A percentile compares a stretch with the other conserved stretches of the same genome.
Conservation (phyloP, 108 stramenopile species). For the Pseudonitzschia multistriata region DNA sequence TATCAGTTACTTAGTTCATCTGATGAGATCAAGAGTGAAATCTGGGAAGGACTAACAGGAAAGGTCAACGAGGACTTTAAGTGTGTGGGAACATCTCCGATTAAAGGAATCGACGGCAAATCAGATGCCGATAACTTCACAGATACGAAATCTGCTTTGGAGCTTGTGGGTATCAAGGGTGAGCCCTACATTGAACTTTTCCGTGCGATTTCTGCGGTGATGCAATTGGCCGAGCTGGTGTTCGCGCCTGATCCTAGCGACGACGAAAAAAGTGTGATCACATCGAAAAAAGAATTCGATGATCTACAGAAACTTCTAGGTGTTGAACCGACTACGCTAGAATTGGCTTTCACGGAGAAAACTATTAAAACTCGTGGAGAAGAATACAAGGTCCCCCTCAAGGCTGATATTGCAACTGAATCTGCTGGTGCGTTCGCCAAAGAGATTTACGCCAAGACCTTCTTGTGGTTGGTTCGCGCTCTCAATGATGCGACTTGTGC, state of each 20-base stretch:
- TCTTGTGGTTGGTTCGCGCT: constrained; percentile 79
- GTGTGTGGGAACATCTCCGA: constrained; percentile 54
- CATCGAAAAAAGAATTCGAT: constrained; percentile 52
- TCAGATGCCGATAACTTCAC: constrained; percentile 69
- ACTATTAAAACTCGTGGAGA: constrained; percentile 74
- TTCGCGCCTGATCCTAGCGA: constrained; percentile 70
- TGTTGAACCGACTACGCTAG: constrained; percentile 36
- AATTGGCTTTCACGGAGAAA: constrained; percentile 76
- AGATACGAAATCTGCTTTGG: constrained; percentile 67
- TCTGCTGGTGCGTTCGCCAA: constrained; percentile 94
- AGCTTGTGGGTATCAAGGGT: constrained; percentile 61
- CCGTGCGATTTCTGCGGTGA: constrained; percentile 70
- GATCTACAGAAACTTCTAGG: constrained; percentile 78
- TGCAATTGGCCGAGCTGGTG: constrained; percentile 86
- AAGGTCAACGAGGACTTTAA: constrained; percentile 48
- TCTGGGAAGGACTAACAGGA: constrained; percentile 72
- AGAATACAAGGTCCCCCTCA: constrained; percentile 78
- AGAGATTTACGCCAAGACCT: constrained; percentile 81
- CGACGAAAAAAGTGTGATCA: constrained; percentile 62
- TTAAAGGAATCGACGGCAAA: constrained; percentile 63
- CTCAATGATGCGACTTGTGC: constrained; percentile 81
- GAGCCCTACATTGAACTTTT: constrained; percentile 56
- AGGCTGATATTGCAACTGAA: constrained; percentile 65
- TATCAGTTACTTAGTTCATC: constrained; percentile 92
- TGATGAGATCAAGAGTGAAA: constrained; percentile 53